Evolutionary conservation across 2,329 filamentous ascomycete genomes (phyloP).

Genomic region (Aphanocladium album): DNA sequence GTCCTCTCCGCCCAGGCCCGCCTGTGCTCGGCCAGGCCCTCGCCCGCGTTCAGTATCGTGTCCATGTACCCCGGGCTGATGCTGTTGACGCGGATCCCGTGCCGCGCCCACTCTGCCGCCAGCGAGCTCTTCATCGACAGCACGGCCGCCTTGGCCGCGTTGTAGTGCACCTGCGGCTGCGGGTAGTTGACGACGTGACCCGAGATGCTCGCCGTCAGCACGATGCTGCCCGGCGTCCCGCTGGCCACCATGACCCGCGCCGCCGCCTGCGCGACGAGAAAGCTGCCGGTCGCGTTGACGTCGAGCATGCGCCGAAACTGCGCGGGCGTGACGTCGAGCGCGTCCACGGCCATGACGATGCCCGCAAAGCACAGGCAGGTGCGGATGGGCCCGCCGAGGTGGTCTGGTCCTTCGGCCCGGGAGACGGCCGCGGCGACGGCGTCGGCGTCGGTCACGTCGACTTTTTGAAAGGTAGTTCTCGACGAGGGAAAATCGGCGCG

Average conservation of each 20-base stretch:
- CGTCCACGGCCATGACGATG: background rate
- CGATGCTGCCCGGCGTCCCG: conserved; percentile 53
- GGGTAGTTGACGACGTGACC: conserved; percentile 42
- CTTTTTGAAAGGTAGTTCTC: background rate
- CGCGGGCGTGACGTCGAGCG: background rate
- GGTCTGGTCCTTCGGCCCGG: background rate
- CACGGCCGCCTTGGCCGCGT: conserved; percentile 65
- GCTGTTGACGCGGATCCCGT: conserved; percentile 67
- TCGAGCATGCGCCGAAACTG: conserved; percentile 60
- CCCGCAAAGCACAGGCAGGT: conserved; percentile 5
- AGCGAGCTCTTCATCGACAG: conserved; percentile 58
- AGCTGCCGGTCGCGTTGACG: conserved; percentile 64
- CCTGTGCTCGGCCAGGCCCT: conserved; percentile 48
- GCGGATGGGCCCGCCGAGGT: background rate
- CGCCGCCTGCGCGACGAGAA: conserved; percentile 60
- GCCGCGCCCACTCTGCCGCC: conserved; percentile 66
- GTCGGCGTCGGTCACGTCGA: conserved; percentile 6
- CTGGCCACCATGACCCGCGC: conserved; percentile 44
- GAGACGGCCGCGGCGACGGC: background rate
- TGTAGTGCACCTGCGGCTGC: conserved; percentile 61
- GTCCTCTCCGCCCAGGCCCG: conserved; percentile 54
- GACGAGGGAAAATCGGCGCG: background rate
- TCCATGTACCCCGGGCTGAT: conserved; percentile 75
- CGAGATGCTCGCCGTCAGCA: conserved; percentile 64
- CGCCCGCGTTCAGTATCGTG: conserved; percentile 65